Evolutionary conservation across 2,329 filamentous ascomycete genomes (phyloP), one percentile per base, ranked within the genome.

Genomic region (Aureobasidium leucospermi): DNA sequence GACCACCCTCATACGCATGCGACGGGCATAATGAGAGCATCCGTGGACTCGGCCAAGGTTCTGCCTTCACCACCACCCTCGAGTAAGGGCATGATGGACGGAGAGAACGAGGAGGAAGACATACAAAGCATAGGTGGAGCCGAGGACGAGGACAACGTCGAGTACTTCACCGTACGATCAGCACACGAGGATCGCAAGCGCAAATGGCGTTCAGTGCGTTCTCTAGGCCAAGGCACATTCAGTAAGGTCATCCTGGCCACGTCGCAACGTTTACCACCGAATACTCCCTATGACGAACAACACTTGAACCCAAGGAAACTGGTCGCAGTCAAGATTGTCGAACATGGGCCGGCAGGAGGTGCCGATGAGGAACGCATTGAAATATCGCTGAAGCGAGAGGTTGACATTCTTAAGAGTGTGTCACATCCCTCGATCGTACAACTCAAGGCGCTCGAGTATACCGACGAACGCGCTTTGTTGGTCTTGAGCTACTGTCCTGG

Each of bases 241-340:
- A 96, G 92, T 71, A 89, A 89, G 68, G 94, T 99, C 19, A 87
- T 95, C 75, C 79, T 99, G 43, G 94, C 92, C 4, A 96, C 92
- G 10, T 90, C 88, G 67, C 85, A 95, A 69, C 81, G 84, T 42
- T 74, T 75, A 32, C 66, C 67, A 60, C 68, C 66, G 67, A 73
- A 64, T 64, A 68, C 68, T 15, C 74, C 69, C 63, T 74, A 72
- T 69, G 69, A 78, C 67, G 78, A 80, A 70, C 70, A 74, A 42
- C 63, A 70, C 62, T 79, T 84, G 49, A 79, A 89, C 63, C 85
- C 86, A n/a, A 88, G 87, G 68, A 89, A 89, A 56, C 78, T 99
- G 13, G 94, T 97, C 3, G 94, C 94, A 1, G 85, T 99, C 69
- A 99, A 99, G 74, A 85, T 99, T 46, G 93, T 95, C 70, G 90